These are phyloP conservation scores for Cynara cardunculus DNA, from an alignment of 129 eudicot genomes.

Conservation along the genomic window DNA sequence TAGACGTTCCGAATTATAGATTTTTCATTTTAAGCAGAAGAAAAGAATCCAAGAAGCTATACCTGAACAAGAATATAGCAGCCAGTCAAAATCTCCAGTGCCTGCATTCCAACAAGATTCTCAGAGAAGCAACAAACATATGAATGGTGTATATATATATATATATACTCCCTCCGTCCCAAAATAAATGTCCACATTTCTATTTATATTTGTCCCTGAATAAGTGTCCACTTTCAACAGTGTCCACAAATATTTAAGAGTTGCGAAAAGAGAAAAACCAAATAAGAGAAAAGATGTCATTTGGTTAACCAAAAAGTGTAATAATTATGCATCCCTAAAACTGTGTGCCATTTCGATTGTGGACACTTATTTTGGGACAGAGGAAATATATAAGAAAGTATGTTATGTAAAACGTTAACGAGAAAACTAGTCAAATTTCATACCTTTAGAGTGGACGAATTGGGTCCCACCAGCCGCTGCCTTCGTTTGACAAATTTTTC, in stretches of 20 bases:
- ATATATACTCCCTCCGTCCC: too few species aligned
- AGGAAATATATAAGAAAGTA: neutral
- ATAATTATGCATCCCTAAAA: too few species aligned
- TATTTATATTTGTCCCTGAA: too few species aligned
- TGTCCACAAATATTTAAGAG: too few species aligned
- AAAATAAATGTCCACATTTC: too few species aligned
- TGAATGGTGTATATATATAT: neutral
- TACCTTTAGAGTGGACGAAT: slow-evolving; percentile 87
- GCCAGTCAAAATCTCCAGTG: slow-evolving; percentile 84
- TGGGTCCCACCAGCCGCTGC: slow-evolving; percentile 81
- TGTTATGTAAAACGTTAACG: neutral
- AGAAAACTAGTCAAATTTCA: slow-evolving; percentile 14
- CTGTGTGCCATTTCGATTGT: too few species aligned
- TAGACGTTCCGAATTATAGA: neutral
- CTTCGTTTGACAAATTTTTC: slow-evolving; percentile 92
- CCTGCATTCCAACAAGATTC: slow-evolving; percentile 50
- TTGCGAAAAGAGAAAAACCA: too few species aligned
- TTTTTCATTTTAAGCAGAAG: neutral
- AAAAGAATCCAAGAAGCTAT: neutral
- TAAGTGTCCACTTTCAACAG: too few species aligned
- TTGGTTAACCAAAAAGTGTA: too few species aligned
- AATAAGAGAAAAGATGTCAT: too few species aligned
- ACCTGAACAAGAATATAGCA: slow-evolving; percentile 98
- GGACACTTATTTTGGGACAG: too few species aligned
- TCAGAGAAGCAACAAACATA: slow-evolving; percentile 11